Percentiles rank a stretch among this genome's conserved stretches.
These are phyloP conservation scores for Phytopythium boreale DNA, from an alignment of 352 stramenopile genomes.

Conservation along the genomic window DNA sequence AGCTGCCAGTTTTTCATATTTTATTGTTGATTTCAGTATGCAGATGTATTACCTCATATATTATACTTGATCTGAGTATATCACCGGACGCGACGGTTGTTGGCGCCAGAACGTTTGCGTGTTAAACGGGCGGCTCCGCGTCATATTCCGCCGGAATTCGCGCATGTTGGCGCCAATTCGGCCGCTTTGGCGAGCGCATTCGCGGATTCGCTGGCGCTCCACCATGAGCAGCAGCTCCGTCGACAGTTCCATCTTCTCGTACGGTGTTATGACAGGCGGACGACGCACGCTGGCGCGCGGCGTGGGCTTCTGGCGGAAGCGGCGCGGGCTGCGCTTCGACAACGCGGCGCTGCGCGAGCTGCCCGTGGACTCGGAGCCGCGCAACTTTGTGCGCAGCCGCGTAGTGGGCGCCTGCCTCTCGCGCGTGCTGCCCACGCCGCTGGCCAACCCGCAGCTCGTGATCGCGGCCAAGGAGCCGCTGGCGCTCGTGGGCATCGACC, in stretches of 20 bases:
- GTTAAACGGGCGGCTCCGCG: background rate
- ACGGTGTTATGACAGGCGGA: background rate
- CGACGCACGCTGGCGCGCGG: slow-evolving; percentile 9
- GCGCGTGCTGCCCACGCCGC: slow-evolving; percentile 52
- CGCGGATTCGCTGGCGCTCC: background rate
- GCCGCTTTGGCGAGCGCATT: background rate
- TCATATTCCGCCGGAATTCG: background rate
- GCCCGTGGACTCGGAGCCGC: slow-evolving; percentile 47
- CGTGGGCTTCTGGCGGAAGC: slow-evolving; percentile 42
- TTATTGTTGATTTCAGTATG: background rate
- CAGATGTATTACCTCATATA: background rate
- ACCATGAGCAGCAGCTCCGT: background rate
- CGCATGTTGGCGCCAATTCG: background rate
- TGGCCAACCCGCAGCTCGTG: slow-evolving; percentile 58
- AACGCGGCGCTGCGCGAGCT: slow-evolving; percentile 64
- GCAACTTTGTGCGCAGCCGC: slow-evolving; percentile 47
- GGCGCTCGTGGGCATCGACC: slow-evolving; percentile 57
- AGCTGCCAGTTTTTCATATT: no score
- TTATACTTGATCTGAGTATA: slow-evolving; percentile 3
- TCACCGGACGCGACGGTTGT: background rate
- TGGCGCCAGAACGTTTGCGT: background rate
- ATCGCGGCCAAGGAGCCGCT: slow-evolving; percentile 46
- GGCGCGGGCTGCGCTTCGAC: slow-evolving; percentile 37
- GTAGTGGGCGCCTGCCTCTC: slow-evolving; percentile 64
- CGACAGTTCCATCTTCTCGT: background rate